These are phyloP conservation scores for Zizania palustris DNA, from an alignment of 202 grass and related monocot genomes.

Conservation along the genomic window DNA sequence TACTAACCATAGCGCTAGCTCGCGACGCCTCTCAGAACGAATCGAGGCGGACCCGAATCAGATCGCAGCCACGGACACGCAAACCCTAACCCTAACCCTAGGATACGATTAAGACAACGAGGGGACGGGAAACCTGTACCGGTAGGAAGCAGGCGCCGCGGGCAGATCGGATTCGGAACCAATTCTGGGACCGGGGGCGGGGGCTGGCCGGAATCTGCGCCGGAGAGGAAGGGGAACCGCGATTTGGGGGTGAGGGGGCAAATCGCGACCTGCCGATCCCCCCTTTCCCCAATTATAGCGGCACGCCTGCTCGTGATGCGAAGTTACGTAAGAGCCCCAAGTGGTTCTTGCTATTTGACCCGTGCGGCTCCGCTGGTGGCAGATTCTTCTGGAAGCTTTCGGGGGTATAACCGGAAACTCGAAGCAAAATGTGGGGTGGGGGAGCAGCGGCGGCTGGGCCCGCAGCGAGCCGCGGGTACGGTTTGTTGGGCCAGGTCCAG, in stretches of 20 bases:
- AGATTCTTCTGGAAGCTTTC: background rate
- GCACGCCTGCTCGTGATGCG: background rate
- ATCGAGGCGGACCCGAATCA: background rate
- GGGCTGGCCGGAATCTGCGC: background rate
- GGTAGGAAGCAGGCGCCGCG: background rate
- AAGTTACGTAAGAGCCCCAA: background rate
- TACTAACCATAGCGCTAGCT: background rate
- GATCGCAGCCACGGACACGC: background rate
- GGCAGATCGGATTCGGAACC: background rate
- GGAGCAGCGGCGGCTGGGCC: background rate
- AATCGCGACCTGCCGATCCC: background rate
- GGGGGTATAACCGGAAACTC: background rate
- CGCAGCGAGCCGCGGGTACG: background rate
- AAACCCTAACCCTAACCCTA: background rate
- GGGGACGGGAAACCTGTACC: background rate
- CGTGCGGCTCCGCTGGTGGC: background rate
- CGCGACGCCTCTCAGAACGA: background rate
- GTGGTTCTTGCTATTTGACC: background rate
- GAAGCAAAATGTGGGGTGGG: background rate
- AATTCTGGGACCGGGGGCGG: background rate
- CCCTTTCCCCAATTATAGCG: background rate
- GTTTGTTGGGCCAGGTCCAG: too few relatives aligned
- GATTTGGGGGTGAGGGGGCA: background rate
- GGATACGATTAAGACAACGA: background rate
- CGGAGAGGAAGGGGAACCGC: background rate